Evolutionary conservation across 768 basidiomycete genomes (phyloP).

Genomic region (Podaxis rugospora): DNA sequence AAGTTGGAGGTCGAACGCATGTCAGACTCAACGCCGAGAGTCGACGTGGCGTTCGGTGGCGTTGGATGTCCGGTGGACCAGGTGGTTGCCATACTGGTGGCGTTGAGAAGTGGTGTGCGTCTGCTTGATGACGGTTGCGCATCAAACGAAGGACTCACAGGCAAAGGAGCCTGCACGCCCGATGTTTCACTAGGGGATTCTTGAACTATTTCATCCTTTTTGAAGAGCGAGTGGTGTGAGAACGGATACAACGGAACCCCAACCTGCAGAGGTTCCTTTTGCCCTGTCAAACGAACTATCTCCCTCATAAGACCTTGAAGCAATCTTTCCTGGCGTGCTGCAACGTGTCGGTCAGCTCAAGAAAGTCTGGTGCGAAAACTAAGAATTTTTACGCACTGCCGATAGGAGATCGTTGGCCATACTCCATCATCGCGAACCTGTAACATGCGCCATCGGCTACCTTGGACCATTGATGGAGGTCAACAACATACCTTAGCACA

Average conservation of each 20-base stretch:
- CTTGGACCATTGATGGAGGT: not conserved
- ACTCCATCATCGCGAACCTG: conserved; percentile 82
- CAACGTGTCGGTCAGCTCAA: not conserved
- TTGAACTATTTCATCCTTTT: conserved; percentile 34
- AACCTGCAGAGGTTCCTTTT: conserved; percentile 76
- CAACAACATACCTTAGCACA: conserved; percentile 53
- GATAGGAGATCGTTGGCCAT: conserved; percentile 75
- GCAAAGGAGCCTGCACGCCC: conserved; percentile 30
- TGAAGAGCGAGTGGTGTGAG: conserved; percentile 62
- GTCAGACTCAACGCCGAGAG: conserved; percentile 4
- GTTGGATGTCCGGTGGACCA: conserved; percentile 1
- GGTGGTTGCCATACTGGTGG: not conserved
- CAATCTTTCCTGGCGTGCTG: conserved; percentile 79
- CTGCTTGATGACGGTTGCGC: conserved; percentile 22
- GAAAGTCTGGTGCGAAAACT: not conserved
- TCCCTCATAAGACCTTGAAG: conserved; percentile 83
- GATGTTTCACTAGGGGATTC: conserved; percentile 3
- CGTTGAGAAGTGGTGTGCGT: conserved; percentile 1
- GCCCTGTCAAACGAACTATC: conserved; percentile 77
- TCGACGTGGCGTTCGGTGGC: not conserved
- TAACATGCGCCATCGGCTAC: conserved; percentile 8
- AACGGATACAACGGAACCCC: conserved; percentile 80
- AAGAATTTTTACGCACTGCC: conserved; percentile 52
- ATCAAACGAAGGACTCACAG: conserved; percentile 31
- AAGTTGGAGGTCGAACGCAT: conserved; percentile 7